Evolutionary conservation across 768 basidiomycete species (phyloP).

Genomic region (Russula sp.): DNA sequence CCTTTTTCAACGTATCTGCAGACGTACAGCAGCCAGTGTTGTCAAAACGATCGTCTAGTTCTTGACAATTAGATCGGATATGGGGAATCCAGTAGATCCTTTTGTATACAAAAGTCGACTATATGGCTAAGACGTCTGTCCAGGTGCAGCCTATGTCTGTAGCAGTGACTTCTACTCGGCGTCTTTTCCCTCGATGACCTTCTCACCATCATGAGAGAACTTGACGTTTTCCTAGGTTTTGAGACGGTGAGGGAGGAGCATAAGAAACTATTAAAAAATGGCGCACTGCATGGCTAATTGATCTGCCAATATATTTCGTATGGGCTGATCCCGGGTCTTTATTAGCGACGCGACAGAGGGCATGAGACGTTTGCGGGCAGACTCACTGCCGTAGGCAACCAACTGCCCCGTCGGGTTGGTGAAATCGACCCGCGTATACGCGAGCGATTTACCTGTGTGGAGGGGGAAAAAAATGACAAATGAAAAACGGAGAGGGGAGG

Average conservation of each 20-base stretch:
- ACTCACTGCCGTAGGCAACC: slow-evolving; percentile 76
- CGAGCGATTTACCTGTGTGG: slow-evolving; percentile 61
- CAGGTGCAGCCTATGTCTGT: slow-evolving; percentile 20
- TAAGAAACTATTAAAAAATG: slow-evolving; percentile 31
- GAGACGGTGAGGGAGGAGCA: slow-evolving; percentile 30
- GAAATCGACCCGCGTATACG: slow-evolving; percentile 79
- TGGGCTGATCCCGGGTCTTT: slow-evolving; percentile 48
- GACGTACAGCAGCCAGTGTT: neutral
- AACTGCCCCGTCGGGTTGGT: slow-evolving; percentile 56
- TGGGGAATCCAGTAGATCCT: neutral
- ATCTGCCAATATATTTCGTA: slow-evolving; percentile 80
- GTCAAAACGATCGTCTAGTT: neutral
- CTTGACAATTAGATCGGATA: neutral
- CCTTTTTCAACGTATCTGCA: neutral
- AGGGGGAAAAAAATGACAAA: neutral
- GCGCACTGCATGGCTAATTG: slow-evolving; percentile 40
- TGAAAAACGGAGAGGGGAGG: neutral
- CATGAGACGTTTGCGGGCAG: neutral
- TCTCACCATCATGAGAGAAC: slow-evolving; percentile 74
- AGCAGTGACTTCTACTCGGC: slow-evolving; percentile 30
- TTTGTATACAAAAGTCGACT: neutral
- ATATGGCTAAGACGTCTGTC: neutral
- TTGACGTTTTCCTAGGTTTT: slow-evolving; percentile 59
- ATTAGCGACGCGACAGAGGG: neutral
- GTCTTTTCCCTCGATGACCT: slow-evolving; percentile 58